phyloP scores from a whole-genome alignment of 129 eudicot species.

The Heracleum sosnowskyi region DNA sequence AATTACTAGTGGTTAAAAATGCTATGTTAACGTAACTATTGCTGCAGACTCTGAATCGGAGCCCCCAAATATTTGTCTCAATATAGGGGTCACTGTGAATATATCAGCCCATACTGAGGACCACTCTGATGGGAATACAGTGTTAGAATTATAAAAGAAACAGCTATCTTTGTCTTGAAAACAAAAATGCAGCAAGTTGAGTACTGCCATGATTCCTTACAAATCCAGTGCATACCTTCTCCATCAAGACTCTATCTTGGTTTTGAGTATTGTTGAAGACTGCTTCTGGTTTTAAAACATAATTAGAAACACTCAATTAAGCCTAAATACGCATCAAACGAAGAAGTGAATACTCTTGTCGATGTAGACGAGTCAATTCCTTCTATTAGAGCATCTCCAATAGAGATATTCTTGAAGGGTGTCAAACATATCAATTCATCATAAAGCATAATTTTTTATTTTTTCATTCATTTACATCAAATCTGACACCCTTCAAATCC shows the following conservation, averaged over 20 bases:
- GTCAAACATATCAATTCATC: no score
- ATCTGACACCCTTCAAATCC: no score
- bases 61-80: conserved; percentile 28
- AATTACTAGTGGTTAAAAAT: no score
- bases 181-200: neutral
- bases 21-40: neutral
- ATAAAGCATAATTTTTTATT: no score
- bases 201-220: neutral
- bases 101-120: conserved; percentile 35
- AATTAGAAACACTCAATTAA: neutral
- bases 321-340: neutral
- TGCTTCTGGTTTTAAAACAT: neutral
- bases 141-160: neutral
- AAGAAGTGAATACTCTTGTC: no score
- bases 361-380: no score
- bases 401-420: no score
- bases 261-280: neutral
- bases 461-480: no score
- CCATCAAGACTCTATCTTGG: neutral
- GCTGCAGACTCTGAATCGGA: neutral
- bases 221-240: neutral
- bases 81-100: conserved; percentile 23
- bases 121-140: conserved; percentile 24
- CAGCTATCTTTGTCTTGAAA: neutral
- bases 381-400: no score